Base-by-base conservation (phyloP, 768 basidiomycete species). In the Termitomyces sp. region DNA sequence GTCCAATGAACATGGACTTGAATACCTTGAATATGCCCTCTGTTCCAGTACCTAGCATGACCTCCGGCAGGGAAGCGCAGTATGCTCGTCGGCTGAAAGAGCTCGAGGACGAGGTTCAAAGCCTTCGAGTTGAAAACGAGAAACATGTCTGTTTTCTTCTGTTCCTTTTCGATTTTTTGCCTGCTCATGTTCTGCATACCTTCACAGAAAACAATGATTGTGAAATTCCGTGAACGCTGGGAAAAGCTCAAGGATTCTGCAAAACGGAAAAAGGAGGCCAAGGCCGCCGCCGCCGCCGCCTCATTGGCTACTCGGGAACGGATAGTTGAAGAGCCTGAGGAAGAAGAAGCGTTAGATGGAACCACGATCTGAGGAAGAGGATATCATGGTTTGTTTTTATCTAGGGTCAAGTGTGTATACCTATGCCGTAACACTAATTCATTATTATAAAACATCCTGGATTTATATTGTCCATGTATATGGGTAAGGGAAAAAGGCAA, bases 201-300 rank as follows among this genome's bases (percentile, higher is more conserved):
- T 53, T 61, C 67, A 61, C 74, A 94, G 92, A 91, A 89, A 86
- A 78, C 84, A 12, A 90, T 92, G 84, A 92, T 93, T 64, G 78
- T 81, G 22, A 89, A 90, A 67, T 94, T 91, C 74, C 84, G 89
- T 32, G 92, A 94, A 74, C 82, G 91, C 44, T 94, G 92, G 92
- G 90, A 91, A 70, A 93, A 92, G 72, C 77, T 94, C 59, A 94
- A 94, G 71, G 93, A 94, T 68, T 90, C 89, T 32, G 89, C 91
- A 8, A 92, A 88, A 73, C 85, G 89, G 62, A 93, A 94, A 76
- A 91, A 92, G 71, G 89, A 91, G 68, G 87, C 87, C 15, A 86
- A 85, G 57, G 83, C 79, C 2, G 83, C 81, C 9, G 79, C 81
- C 18, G 82, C 79, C 22, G 77, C 75, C 18, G 71, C 79, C 66